Evolutionary conservation across 2,329 filamentous ascomycete species (phyloP), one percentile per base, ranked within the genome.

Genomic region (Scedosporium aurantiacum): DNA sequence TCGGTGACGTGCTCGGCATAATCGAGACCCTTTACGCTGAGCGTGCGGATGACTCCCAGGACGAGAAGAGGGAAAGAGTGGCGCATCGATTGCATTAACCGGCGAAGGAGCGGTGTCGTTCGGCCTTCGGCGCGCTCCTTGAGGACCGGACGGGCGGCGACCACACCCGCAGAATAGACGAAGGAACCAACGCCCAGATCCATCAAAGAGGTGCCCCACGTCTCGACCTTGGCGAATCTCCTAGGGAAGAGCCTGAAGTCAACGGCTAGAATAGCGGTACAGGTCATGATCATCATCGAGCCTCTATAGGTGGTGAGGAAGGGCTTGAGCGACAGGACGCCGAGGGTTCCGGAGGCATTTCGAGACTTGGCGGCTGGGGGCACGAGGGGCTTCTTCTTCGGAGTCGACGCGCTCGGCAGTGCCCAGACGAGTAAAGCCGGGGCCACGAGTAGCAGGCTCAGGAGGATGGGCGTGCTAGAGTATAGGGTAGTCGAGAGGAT

Each of bases 131-230:
- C 73, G 25, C 81, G 81, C 67, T 88, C 84, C 70, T 89, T 91
- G 56, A 97, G 77, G 12, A 91, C 80, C 1, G 90, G 85, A 18
- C 93, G 83, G 14, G 92, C 91, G 43, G 90, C 91, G n/a, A 97
- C 91, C 40, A 97, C 78, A 23, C 94, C 94, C 16, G 89, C 89
- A 2, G 91, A 91, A 74, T 96, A 99, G 68, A 99, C 94, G 75
- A 99, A 99, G 12, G 92, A 96, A 28, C 94, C 94, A 57, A 99
- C 94, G 57, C 94, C 94, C 68, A 97, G 80, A 71, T 99, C 94
- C 94, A 99, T 99, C 64, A 99, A 77, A n/a, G 93, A 97, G 1
- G 93, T 97, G 61, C 94, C 94, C 91, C 94, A 99, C n/a, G 90
- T 97, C 75, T 99, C 94, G 2, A 96, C 94, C 77, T 99, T 99